Evolutionary conservation across 148 eudicot genomes (phyloP), one percentile per base, ranked within the genome.

Genomic region (Rhododendron simsii): DNA sequence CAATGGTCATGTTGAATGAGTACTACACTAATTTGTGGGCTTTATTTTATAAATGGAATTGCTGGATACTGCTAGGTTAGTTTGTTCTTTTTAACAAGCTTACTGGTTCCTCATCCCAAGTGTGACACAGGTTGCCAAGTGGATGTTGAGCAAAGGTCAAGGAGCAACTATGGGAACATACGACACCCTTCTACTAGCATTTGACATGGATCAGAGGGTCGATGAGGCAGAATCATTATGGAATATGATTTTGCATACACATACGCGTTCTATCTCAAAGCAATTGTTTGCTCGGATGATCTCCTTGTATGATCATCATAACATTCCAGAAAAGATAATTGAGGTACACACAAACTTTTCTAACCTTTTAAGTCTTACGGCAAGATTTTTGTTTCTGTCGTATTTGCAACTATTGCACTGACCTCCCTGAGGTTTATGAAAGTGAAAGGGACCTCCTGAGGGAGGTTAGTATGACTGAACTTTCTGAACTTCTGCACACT

Each of bases 121-220:
- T 86, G 75, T 59, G 86, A 47, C 87, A 21, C 89, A 95, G 99
- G 92, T 96, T 86, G 93, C 97, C 45, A 96, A 96, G 90, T 96
- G 99, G 99, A 96, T 96, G 99, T 84, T 96, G 85, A 90, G 99
- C 89, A 96, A 95, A 92, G 99, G 98, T 83, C 98, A 96, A 93
- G 98, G 98, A 86, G 94, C 96, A 83, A 96, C 99, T 81, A 95
- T 96, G 99, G 91, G 91, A 69, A 94, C 99, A 59, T 95, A 95
- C 83, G 98, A 96, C 87, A 83, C 91, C 61, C 90, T 95, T 75
- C 88, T 95, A 14, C 89, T 95, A 74, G 98, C 99, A 28, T 95
- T 91, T 87, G 99, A 95, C 85, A 91, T 90, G 91, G 94, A 91
- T 84, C 63, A 69, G 26, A 93, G 99, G 88, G 85, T 92, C 47